Base-by-base conservation (phyloP, 2,329 filamentous ascomycete genomes). In the Apiospora sp. region DNA sequence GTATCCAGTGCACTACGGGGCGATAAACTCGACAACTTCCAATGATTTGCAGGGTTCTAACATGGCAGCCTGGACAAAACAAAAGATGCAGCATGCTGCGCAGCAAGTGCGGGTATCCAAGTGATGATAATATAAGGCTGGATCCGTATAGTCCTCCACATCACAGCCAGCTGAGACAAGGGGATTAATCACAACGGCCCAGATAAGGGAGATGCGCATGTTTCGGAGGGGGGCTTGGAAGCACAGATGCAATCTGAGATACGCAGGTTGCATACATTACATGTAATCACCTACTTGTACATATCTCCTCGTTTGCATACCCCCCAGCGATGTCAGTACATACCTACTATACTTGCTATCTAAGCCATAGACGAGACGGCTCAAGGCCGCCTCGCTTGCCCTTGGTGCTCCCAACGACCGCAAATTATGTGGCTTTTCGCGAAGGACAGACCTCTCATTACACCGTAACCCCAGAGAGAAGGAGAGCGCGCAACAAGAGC, bases 101-200 rank as follows among this genome's bases (percentile, higher is more conserved):
- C 30, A 7, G 19, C 22, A 4, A 19, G 58, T 64, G 58, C 30
- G 34, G 34, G 19, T 64, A 64, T n/a, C n/a, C 34, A n/a, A 22
- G 27, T 22, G 8, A n/a, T 22, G 8, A n/a, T 64, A 64, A 41
- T 64, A 64, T 64, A 64, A 64, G 58, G 58, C 58, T 24, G 58
- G 58, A 22, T 64, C 58, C 58, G 34, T 64, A 41, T 64, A 64
- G 34, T 64, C 58, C 49, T 49, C 19, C 22, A 24, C n/a, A 51
- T 51, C 49, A 51, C 24, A 13, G 14, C 49, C 34, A 64, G 58
- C 58, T 41, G 34, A 41, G 58, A 64, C 58, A 64, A 41, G 58
- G 58, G 22, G 30, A 41, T 64, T 41, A 64, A 41, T 64, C 22
- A 41, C 34, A 64, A 64, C 58, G 22, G 30, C 58, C 58, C 12